Conservation (phyloP, 1,284 basidiomycete genomes). For the Pisolithus thermaeus region DNA sequence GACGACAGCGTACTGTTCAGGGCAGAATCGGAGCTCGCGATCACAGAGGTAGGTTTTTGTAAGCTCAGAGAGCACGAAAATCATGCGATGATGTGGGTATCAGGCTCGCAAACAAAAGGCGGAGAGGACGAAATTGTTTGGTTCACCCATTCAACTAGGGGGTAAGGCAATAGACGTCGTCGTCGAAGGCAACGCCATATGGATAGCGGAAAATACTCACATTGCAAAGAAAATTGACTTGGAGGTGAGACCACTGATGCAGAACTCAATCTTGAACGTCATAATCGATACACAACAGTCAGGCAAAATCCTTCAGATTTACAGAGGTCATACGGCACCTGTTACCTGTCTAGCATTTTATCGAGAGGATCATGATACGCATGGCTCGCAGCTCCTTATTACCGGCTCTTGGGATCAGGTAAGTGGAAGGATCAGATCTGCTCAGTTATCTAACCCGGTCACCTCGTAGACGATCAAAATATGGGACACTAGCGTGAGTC, state of each 20-base stretch:
- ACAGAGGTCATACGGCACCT: constrained; percentile 80
- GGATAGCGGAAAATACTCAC: constrained; percentile 83
- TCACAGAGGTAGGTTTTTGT: constrained; percentile 50
- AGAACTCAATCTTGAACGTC: constrained; percentile 2
- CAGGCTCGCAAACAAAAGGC: constrained; percentile 71
- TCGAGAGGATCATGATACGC: constrained; percentile 31
- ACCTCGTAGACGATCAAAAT: constrained; percentile 64
- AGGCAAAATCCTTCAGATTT: constrained; percentile 70
- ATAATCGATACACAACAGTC: constrained; percentile 43
- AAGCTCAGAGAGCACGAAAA: neutral
- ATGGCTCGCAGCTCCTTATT: constrained; percentile 51
- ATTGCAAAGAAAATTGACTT: constrained; percentile 69
- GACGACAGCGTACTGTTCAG: constrained; percentile 47
- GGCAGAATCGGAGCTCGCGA: constrained; percentile 68
- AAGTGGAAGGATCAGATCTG: constrained; percentile 9
- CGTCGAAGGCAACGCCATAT: constrained; percentile 61
- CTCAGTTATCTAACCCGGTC: constrained; percentile 1
- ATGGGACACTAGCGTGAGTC: constrained; percentile 71
- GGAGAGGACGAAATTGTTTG: constrained; percentile 63
- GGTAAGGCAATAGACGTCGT: constrained; percentile 72
- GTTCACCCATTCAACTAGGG: constrained; percentile 69
- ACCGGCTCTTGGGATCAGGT: constrained; percentile 92
- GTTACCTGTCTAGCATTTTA: constrained; percentile 76
- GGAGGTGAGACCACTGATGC: constrained; percentile 43
- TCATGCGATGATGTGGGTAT: neutral